Evolutionary conservation across 352 stramenopile species (phyloP), one percentile per base, ranked within the genome.

Genomic region (Elongisporangium senticosum): DNA sequence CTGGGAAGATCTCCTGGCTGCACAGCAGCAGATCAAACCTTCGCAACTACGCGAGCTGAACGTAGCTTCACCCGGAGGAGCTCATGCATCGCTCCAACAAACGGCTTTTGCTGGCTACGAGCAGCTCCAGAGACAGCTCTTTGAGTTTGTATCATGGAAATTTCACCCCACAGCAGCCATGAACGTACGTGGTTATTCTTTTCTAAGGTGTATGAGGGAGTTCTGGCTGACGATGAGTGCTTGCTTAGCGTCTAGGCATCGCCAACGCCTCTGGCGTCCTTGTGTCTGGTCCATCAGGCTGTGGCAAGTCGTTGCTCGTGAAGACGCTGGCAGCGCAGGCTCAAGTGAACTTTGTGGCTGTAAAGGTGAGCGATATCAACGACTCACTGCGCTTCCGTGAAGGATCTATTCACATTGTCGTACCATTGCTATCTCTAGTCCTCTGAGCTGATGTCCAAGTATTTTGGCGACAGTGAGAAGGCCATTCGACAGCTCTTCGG

Each of bases 381-480:
- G 10, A 23, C 17, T 24, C 48, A 17, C n/a, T 51, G 3, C n/a
- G 7, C n/a, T 51, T 21, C n/a, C 48, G 10, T 21, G 21, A 24
- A 24, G 48, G 48, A 51, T 21, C n/a, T 22, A 51, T 51, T 21
- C 13, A 20, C 28, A 33, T 20, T 56, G 23, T 26, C 8, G 26
- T 13, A 0, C 15, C 1, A 22, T 10, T 56, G 26, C 22, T 20
- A 22, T 28, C 23, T 43, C 23, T 64, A 94, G 84, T 90, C 83
- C 13, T 90, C 84, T 1, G 81, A 92, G 56, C 59, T 96, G 48
- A 67, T 96, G 11, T 94, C 84, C 56, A 93, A 93, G 59, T 96
- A 90, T 62, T 94, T 96, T 62, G 83, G 83, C 19, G 86, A 94
- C 59, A 96, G 83, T 54, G 86, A 96, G 61, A 82, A 87, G 51